Base-by-base conservation (phyloP, 768 basidiomycete species). In the Termitomyces heimii region DNA sequence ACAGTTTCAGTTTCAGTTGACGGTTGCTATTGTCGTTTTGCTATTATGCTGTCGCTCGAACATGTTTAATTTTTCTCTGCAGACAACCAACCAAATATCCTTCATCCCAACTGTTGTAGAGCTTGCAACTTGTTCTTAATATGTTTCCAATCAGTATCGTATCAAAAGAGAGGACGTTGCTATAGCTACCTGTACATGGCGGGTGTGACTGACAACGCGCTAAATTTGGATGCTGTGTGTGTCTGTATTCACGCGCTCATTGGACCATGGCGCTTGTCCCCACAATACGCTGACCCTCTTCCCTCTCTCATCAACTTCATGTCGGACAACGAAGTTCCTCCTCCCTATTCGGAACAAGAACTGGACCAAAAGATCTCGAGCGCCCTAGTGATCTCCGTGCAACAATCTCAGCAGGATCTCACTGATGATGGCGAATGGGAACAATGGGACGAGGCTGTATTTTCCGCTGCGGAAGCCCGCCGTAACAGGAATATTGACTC, bases 361-460 rank as follows among this genome's bases (percentile, higher is more conserved):
- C 81, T 78, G 47, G 82, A 87, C 66, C 77, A 72, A 48, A 87
- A 85, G 68, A 70, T 79, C 42, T 65, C 75, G 2, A 68, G 70
- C 48, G 77, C 76, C 10, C 56, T 78, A 20, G 64, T 76, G 31
- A 62, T 71, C 48, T 83, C 81, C 26, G 63, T 67, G 20, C 60
- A 70, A 8, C 67, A 70, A 47, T 37, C 45, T 12, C 26, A 44
- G 13, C 57, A 53, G 43, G 29, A 35, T 31, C 10, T 32, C 45
- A 26, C 42, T 37, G 72, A 72, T 31, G 73, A 75, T 45, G 76
- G 77, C 18, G 75, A 73, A 60, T 82, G 79, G 76, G 77, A 82
- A 64, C 68, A 68, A 45, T 83, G 81, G 75, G 75, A 82, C 58
- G 77, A 80, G 45, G 67, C 69, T 22, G 60, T 55, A 2, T 77